phyloP scores from a whole-genome alignment of 208 protist species.

The Crithidia fasciculata region DNA sequence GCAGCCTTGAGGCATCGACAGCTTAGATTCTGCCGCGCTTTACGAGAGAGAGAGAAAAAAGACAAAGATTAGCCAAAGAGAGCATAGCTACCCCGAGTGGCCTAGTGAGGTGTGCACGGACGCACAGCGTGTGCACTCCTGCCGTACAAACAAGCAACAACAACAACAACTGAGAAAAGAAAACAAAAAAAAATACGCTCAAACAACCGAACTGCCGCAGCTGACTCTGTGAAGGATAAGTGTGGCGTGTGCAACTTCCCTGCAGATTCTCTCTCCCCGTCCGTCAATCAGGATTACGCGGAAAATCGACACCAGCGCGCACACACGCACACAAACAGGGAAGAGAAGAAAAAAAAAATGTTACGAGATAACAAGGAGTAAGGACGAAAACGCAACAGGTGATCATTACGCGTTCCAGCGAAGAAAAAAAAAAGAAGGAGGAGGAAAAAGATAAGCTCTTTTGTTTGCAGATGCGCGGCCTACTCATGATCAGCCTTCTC shows the following conservation, averaged over 20 bases:
- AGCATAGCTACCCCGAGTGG: too few relatives aligned
- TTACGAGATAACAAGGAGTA: background rate
- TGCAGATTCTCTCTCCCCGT: too few relatives aligned
- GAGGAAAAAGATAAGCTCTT: background rate
- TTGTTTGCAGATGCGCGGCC: background rate
- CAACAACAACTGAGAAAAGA: slow-evolving; percentile 2
- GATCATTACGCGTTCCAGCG: background rate
- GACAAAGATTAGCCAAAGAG: background rate
- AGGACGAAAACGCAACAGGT: background rate
- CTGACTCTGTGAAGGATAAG: slow-evolving; percentile 13
- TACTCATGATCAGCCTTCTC: background rate
- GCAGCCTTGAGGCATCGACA: too few relatives aligned
- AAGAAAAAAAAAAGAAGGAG: background rate
- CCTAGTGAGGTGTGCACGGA: too few relatives aligned
- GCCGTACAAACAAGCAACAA: background rate
- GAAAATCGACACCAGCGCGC: too few relatives aligned
- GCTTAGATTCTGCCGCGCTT: too few relatives aligned
- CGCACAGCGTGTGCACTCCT: too few relatives aligned
- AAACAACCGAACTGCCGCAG: background rate
- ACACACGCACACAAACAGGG: background rate
- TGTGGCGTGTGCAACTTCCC: background rate
- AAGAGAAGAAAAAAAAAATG: background rate
- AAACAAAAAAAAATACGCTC: background rate
- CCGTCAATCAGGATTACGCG: too few relatives aligned
- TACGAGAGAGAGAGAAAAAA: background rate